Conservation (phyloP, 352 stramenopile species). For the Phytophthora aleatoria region DNA sequence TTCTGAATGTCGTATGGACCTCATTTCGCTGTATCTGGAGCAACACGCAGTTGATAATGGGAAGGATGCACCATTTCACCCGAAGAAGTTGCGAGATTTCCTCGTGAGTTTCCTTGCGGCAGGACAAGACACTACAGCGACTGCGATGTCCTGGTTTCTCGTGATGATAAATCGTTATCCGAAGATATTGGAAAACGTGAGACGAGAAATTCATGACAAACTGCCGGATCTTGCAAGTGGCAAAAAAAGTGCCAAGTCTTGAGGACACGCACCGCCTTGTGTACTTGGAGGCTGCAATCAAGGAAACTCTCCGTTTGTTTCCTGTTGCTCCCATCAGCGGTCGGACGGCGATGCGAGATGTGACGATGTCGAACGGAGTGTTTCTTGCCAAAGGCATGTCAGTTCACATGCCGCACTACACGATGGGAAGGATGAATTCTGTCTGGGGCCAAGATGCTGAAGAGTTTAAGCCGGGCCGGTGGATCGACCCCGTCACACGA, state of each 20-base stretch:
- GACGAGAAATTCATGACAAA: constrained; percentile 39
- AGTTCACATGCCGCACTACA: constrained; percentile 51
- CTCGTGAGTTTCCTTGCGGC: constrained; percentile 70
- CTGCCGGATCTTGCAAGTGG: constrained; percentile 47
- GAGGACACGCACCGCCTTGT: constrained; percentile 42
- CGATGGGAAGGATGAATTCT: constrained; percentile 42
- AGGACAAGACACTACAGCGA: constrained; percentile 69
- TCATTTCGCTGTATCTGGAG: constrained; percentile 54
- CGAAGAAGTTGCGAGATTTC: constrained; percentile 71
- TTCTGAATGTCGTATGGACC: constrained; percentile 27
- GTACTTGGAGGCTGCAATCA: constrained; percentile 54
- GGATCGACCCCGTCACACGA: constrained; percentile 34
- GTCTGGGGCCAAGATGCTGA: constrained; percentile 56
- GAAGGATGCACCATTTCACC: constrained; percentile 16
- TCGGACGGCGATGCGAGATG: constrained; percentile 49
- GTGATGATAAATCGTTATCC: constrained; percentile 63
- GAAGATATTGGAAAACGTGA: constrained; percentile 39
- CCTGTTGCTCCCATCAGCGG: constrained; percentile 56
- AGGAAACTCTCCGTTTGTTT: constrained; percentile 59
- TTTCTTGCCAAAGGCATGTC: constrained; percentile 39
- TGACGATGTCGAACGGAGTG: constrained; percentile 55
- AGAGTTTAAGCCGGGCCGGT: constrained; percentile 62
- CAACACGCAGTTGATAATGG: constrained; percentile 25
- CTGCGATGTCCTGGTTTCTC: constrained; percentile 65
- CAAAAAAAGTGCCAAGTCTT: constrained; percentile 19